phyloP scores from a whole-genome alignment of 2,329 filamentous ascomycete species.

The Diaporthe helianthi region DNA sequence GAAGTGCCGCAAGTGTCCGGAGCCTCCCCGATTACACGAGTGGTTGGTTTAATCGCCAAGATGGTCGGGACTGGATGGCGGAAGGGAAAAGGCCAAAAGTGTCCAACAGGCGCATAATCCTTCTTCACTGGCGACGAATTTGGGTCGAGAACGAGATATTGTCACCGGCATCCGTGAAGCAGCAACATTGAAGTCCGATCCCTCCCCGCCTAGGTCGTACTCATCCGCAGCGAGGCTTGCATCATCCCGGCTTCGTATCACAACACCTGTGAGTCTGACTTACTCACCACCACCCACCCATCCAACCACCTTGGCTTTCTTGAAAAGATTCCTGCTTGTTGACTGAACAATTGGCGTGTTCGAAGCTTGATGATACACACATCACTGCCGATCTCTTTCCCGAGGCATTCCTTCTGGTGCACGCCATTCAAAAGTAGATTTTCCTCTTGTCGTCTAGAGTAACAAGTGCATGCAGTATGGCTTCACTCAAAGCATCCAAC shows the following conservation, averaged over 20 bases:
- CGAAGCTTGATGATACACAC: neutral
- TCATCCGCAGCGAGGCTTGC: neutral
- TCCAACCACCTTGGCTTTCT: neutral
- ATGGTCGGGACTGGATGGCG: too few relatives aligned
- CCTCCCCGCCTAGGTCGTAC: neutral
- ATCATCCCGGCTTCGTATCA: conserved; percentile 16
- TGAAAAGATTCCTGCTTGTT: neutral
- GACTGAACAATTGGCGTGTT: neutral
- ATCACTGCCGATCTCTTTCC: neutral
- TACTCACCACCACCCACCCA: neutral
- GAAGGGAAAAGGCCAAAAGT: neutral
- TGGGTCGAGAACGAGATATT: neutral
- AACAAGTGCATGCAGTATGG: conserved; percentile 24
- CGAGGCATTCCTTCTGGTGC: neutral
- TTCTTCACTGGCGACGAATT: neutral
- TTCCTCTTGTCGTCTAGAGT: neutral
- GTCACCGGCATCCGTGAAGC: neutral
- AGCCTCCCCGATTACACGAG: conserved; percentile 3
- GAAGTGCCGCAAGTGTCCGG: conserved; percentile 21
- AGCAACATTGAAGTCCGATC: neutral
- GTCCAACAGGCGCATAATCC: neutral
- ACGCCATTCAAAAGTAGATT: neutral
- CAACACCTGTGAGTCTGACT: neutral
- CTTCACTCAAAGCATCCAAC: conserved; percentile 38
- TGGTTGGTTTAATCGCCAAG: neutral